Evolutionary conservation across 202 grass and related monocot species (phyloP).

Genomic region (Elaeis oleifera): DNA sequence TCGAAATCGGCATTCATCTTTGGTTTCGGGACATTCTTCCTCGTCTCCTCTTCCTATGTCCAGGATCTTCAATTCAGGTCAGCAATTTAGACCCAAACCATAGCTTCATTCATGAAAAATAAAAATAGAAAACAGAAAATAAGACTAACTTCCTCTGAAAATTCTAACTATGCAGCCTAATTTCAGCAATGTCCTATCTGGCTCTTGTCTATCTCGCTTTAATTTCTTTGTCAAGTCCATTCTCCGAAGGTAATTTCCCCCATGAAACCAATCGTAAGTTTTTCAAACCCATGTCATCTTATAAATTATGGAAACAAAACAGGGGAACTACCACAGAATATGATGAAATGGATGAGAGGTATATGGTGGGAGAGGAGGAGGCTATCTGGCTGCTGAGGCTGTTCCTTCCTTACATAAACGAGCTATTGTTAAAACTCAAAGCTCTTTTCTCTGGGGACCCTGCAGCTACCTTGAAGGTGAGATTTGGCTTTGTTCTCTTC

Average conservation of each 20-base stretch:
- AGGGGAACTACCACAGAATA: conserved; percentile 54
- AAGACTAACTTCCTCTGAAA: not conserved
- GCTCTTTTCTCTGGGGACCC: conserved; percentile 92
- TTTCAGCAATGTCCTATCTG: conserved; percentile 71
- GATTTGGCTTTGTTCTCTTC: not conserved
- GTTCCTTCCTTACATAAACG: conserved; percentile 82
- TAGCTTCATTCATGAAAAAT: not conserved
- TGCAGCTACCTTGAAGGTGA: conserved; percentile 90
- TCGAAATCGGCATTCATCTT: conserved; percentile 94
- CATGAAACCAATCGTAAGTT: not conserved
- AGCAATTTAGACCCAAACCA: conserved; percentile 2
- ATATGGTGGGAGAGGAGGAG: conserved; percentile 86
- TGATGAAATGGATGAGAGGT: conserved; percentile 29
- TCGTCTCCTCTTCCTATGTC: conserved; percentile 83
- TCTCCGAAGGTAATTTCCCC: conserved; percentile 55
- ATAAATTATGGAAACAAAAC: not conserved
- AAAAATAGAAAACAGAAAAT: not conserved
- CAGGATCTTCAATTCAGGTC: conserved; percentile 89
- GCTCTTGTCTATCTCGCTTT: conserved; percentile 75
- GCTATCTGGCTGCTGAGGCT: conserved; percentile 87
- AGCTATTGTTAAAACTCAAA: conserved; percentile 61
- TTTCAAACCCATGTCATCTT: too few species aligned
- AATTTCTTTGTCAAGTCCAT: conserved; percentile 64
- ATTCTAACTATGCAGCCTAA: conserved; percentile 40
- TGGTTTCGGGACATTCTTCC: conserved; percentile 82